Evolutionary conservation across 108 stramenopile genomes (phyloP), one percentile per base, ranked within the genome.

Genomic region (Fragilaria crotonensis): DNA sequence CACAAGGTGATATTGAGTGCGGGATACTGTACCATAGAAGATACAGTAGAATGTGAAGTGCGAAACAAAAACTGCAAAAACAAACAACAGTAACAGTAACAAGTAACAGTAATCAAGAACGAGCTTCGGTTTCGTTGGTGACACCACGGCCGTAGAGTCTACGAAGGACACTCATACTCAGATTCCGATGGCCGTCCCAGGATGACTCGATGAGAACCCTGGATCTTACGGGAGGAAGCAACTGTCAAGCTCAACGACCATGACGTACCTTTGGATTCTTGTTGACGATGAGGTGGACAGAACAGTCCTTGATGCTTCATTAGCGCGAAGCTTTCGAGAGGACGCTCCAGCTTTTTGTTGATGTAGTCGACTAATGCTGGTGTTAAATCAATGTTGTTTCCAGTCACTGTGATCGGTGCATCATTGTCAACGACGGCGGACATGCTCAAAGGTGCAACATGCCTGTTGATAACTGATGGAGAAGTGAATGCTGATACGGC

Each of bases 361-460:
- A 87, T 79, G 63, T 93, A 83, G 23, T 85, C 81, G 17, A 70
- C 52, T 48, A 93, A 66, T 25, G 91, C 81, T 21, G 75, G 72
- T 14, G 91, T 93, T 52, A 93, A 51, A 25, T 93, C 86, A 57
- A 93, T 77, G 67, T 93, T 93, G 46, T 85, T 84, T 36, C 91
- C 91, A 19, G 80, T 85, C 41, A 93, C 61, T 50, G 74, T 69
- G 56, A 88, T 71, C 30, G 81, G 78, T 36, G 82, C 77, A 18
- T 29, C 74, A 25, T 58, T 45, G 14, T 55, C 69, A 32, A 70
- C 79, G 19, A 74, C 67, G 63, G 71, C 44, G 45, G 79, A 64
- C 58, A 69, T 65, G 9, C 31, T 29, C 22, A 66, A 54, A 14
- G 62, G 26, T 23, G 60, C 52, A 25, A 18, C 5, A 58, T 54